Conservation (phyloP, 768 basidiomycete genomes). For the Lentinula edodes region DNA sequence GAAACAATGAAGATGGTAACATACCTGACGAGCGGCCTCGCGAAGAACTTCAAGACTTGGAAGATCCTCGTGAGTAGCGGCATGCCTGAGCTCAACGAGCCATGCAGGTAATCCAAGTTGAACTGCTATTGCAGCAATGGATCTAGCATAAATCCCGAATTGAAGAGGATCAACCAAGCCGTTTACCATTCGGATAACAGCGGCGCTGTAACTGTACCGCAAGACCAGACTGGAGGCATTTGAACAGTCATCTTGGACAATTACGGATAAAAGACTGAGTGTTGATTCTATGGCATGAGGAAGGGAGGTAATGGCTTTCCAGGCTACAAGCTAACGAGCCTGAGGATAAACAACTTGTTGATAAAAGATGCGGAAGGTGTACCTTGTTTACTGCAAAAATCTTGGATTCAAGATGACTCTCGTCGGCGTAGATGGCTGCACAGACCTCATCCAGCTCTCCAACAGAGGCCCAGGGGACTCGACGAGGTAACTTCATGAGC, state of each 20-base stretch:
- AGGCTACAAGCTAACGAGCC: conserved; percentile 60
- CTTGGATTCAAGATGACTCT: conserved; percentile 53
- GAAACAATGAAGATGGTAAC: not conserved
- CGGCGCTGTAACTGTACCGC: conserved; percentile 74
- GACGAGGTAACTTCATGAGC: conserved; percentile 66
- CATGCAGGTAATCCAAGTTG: conserved; percentile 83
- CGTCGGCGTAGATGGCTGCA: conserved; percentile 67
- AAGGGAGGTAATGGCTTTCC: conserved; percentile 69
- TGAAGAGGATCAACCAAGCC: conserved; percentile 94
- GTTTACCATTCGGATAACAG: conserved; percentile 87
- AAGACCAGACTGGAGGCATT: conserved; percentile 39
- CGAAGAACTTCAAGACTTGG: conserved; percentile 78
- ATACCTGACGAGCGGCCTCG: conserved; percentile 69
- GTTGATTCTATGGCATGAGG: conserved; percentile 79
- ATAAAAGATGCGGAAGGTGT: conserved; percentile 17
- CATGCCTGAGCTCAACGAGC: conserved; percentile 91
- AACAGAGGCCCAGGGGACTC: conserved; percentile 72
- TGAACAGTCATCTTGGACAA: conserved; percentile 45
- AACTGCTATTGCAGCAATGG: conserved; percentile 82
- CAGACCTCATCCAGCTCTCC: conserved; percentile 72
- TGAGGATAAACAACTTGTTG: conserved; percentile 1
- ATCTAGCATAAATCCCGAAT: conserved; percentile 80
- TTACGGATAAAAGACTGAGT: conserved; percentile 54
- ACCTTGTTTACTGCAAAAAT: conserved; percentile 60
- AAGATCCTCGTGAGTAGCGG: conserved; percentile 93